Evolutionary conservation across 805 yeast genomes (phyloP).

Genomic region (Sugiyamaella lignohabitans): DNA sequence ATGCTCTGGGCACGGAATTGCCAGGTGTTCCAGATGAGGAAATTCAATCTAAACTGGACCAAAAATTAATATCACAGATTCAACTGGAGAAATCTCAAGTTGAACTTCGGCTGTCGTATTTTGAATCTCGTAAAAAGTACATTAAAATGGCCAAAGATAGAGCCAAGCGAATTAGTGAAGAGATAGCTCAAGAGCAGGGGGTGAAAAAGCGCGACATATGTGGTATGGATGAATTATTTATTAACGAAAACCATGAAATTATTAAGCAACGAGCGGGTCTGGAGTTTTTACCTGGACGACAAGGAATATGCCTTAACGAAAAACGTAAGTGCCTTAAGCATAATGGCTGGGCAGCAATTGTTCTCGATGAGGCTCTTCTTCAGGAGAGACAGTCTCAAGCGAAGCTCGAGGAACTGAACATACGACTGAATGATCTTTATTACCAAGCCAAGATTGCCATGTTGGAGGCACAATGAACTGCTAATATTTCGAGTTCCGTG

Average conservation of each 20-base stretch:
- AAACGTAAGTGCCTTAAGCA: constrained; percentile 23
- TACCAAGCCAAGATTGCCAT: not conserved
- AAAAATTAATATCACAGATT: not conserved
- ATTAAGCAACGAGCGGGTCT: not conserved
- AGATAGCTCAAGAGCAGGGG: constrained; percentile 19
- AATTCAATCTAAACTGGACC: not conserved
- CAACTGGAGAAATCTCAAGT: constrained; percentile 1
- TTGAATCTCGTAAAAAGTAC: constrained; percentile 11
- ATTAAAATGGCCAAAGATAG: constrained; percentile 20
- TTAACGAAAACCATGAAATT: constrained; percentile 10
- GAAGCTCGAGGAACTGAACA: constrained; percentile 4
- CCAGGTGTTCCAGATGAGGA: constrained; percentile 4
- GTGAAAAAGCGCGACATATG: constrained; percentile 23
- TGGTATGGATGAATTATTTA: constrained; percentile 18
- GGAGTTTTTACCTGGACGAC: constrained; percentile 8
- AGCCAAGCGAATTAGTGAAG: constrained; percentile 19
- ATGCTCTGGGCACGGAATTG: constrained; percentile 10
- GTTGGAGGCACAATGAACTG: too few relatives aligned
- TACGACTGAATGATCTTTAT: not conserved
- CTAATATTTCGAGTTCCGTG: too few relatives aligned
- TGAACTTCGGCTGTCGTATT: constrained; percentile 5
- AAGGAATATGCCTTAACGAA: constrained; percentile 16
- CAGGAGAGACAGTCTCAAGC: not conserved
- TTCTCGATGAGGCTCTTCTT: constrained; percentile 10
- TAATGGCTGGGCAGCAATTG: constrained; percentile 17